phyloP scores from a whole-genome alignment of 306 rosid genomes.

The Lupinus albus region DNA sequence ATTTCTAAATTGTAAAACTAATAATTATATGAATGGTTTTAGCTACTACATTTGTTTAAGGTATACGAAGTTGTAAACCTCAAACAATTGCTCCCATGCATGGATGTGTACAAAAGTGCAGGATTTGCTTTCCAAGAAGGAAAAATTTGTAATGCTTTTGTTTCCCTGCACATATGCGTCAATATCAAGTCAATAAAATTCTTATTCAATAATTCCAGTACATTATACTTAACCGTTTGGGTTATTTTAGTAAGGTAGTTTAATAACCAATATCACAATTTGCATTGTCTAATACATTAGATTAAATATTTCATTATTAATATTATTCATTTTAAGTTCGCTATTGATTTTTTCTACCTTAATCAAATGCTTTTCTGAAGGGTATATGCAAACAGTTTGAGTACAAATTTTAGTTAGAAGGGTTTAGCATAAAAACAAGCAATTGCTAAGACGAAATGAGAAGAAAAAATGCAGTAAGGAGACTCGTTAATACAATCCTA shows the following conservation, averaged over 20 bases:
- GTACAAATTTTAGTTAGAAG: background rate
- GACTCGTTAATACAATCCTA: no score
- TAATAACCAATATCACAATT: no score
- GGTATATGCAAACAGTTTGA: background rate
- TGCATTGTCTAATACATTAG: no score
- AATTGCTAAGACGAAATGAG: background rate
- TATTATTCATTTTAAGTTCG: background rate
- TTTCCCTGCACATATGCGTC: slow-evolving; percentile 36
- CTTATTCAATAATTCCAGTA: no score
- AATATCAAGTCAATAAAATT: background rate
- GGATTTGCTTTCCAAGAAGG: slow-evolving; percentile 2
- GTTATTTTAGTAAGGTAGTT: no score
- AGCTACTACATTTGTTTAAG: background rate
- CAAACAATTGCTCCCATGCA: background rate
- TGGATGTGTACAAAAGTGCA: slow-evolving; percentile 22
- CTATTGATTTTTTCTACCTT: background rate
- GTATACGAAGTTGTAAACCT: background rate
- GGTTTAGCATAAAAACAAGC: background rate
- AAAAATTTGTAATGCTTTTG: slow-evolving; percentile 4
- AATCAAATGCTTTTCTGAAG: background rate
- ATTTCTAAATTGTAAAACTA: slow-evolving; percentile 29
- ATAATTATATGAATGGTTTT: slow-evolving; percentile 28
- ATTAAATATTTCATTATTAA: no score
- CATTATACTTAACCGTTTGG: no score
- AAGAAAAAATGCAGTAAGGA: no score